Evolutionary conservation across 2,329 filamentous ascomycete species (phyloP), one percentile per base, ranked within the genome.

Genomic region (Exophiala sp.): DNA sequence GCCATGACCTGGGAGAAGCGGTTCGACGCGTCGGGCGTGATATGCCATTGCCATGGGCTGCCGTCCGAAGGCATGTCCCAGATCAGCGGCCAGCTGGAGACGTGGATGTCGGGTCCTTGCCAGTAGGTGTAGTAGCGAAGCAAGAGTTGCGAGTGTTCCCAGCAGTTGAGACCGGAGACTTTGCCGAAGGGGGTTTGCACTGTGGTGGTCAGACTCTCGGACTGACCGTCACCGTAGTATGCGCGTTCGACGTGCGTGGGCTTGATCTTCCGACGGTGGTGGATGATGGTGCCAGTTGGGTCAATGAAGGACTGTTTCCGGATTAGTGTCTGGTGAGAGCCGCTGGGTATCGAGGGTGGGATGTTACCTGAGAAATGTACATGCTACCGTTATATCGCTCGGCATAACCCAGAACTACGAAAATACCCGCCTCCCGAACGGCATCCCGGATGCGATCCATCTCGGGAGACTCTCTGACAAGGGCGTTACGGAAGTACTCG

Each of bases 231-330:
- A 1, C 77, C 77, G 24, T 75, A 81, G n/a, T 80, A 57, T 2
- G 74, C 76, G 0, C 75, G 70, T 62, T 81, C 78, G 68, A 80
- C 75, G 51, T 80, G 76, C 0, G 77, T 81, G 0, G 77, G 73
- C 63, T 81, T 81, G 58, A 80, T 68, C 65, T 81, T 81, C 14
- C 75, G 69, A 5, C 76, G 71, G 40, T 72, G 65, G 5, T 69
- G 60, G 8, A 68, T 49, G 8, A 79, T 40, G 29, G 74, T 67
- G 1, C 77, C 76, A 20, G 72, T 63, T 0, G 68, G 63, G 0
- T 65, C 69, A 52, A 80, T 75, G 7, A 78, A 68, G 3, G 68
- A 69, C 56, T 79, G 76, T 18, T 18, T 18, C 16, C 16, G 16
- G 16, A 18, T 18, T 18, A 18, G 16, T 3, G 16, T 18, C 16